Evolutionary conservation across 1,139 yeast species (phyloP).

Genomic region (Hansenula sp.): DNA sequence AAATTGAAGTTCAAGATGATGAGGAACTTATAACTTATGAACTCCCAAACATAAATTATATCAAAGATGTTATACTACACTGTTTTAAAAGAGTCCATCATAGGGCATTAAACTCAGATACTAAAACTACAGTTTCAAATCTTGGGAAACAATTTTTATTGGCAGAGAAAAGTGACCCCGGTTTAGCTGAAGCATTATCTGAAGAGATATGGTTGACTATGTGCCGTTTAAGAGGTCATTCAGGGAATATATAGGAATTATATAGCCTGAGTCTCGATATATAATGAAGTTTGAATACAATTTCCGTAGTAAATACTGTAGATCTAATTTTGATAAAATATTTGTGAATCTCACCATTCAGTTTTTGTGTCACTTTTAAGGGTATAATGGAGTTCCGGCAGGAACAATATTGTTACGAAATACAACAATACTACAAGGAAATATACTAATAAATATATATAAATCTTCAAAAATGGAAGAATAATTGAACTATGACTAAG

Average conservation of each 20-base stretch:
- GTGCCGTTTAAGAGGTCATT: slow-evolving; percentile 12
- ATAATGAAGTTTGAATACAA: too few species aligned
- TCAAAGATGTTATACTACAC: slow-evolving; percentile 33
- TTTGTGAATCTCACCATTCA: too few species aligned
- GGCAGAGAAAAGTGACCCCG: slow-evolving; percentile 56
- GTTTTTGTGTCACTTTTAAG: too few species aligned
- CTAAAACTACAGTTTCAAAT: slow-evolving; percentile 39
- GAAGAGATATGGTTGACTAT: slow-evolving; percentile 48
- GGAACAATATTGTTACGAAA: too few species aligned
- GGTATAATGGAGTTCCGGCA: too few species aligned
- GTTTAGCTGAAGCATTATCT: slow-evolving; percentile 59
- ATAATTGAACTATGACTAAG: too few species aligned
- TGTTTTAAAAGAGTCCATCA: slow-evolving; percentile 41
- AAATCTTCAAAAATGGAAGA: too few species aligned
- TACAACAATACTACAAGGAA: too few species aligned
- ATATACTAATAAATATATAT: too few species aligned
- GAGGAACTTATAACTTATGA: background rate
- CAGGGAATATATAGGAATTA: background rate
- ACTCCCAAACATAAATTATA: slow-evolving; percentile 26
- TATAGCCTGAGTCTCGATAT: too few species aligned
- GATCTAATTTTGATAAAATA: too few species aligned
- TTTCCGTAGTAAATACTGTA: too few species aligned
- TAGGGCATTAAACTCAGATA: slow-evolving; percentile 46
- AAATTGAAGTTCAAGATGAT: background rate
- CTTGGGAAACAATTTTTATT: slow-evolving; percentile 35